A percentile compares a stretch with the other conserved stretches of the same genome.
Evolutionary conservation across 176 grass and related monocot genomes (phyloP).

Genomic region (Pharus latifolius): DNA sequence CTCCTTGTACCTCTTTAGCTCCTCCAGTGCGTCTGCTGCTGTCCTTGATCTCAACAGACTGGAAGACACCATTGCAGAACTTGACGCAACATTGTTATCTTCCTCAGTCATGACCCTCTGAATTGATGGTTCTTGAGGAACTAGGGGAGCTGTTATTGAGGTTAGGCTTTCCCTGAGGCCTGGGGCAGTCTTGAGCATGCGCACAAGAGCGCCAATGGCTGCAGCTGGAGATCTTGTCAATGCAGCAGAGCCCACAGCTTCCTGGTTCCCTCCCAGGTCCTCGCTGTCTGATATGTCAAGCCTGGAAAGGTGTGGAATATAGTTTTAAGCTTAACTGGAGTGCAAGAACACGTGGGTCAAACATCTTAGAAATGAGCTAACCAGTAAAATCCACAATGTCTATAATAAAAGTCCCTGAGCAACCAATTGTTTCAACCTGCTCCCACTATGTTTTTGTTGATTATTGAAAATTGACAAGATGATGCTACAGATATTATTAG

Average conservation of each 20-base stretch:
- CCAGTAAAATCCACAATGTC: background rate
- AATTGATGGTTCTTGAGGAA: conserved; percentile 34
- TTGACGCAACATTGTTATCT: conserved; percentile 5
- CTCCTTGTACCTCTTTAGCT: conserved; percentile 53
- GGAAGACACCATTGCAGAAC: conserved; percentile 8
- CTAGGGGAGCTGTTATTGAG: background rate
- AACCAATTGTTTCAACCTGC: background rate
- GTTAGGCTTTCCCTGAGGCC: conserved; percentile 32
- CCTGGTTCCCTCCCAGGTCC: background rate
- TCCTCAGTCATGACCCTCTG: conserved; percentile 40
- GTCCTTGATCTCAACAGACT: conserved; percentile 29
- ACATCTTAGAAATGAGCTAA: background rate
- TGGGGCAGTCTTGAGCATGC: conserved; percentile 50
- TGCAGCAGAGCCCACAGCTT: conserved; percentile 10
- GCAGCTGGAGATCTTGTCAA: conserved; percentile 41
- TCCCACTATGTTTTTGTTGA: background rate
- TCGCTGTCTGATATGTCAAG: conserved; percentile 25
- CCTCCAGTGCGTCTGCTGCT: conserved; percentile 45
- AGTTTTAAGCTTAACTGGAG: background rate
- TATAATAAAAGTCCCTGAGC: background rate
- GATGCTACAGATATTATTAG: too few relatives aligned
- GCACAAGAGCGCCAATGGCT: conserved; percentile 50
- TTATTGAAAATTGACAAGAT: background rate
- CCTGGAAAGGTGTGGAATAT: conserved; percentile 21
- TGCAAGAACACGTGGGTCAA: background rate